phyloP scores from a whole-genome alignment of 169 alveolate genomes.

The Plasmodium cynomolgi region DNA sequence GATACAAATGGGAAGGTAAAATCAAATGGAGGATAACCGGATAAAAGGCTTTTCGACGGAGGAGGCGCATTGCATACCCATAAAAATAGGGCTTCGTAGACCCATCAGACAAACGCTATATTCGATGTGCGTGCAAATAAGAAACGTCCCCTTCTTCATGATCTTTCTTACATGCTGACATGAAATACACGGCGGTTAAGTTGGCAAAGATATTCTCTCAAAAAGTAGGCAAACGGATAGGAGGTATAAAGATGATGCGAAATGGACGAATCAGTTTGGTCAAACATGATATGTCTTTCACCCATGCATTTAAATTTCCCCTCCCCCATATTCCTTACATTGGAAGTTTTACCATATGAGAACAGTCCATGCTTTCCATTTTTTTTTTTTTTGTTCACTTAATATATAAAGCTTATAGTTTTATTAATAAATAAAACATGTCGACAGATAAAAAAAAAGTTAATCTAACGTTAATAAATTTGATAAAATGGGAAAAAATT shows the following conservation, averaged over 20 bases:
- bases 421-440: background rate
- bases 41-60: background rate
- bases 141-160: background rate
- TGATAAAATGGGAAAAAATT: background rate
- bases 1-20: background rate
- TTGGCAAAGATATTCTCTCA: background rate
- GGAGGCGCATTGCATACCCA: background rate
- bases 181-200: background rate
- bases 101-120: background rate
- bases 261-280: background rate
- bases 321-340: background rate
- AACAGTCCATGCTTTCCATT: background rate
- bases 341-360: background rate
- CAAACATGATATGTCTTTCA: background rate
- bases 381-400: background rate
- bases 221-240: background rate
- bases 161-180: background rate
- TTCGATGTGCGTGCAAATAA: background rate
- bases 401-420: background rate
- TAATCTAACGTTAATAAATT: constrained; percentile 2
- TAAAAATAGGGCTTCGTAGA: background rate
- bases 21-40: background rate
- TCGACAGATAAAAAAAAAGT: background rate
- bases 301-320: background rate
- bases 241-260: background rate